Conservation (phyloP, 129 eudicot species). For the Artemisia annua region DNA sequence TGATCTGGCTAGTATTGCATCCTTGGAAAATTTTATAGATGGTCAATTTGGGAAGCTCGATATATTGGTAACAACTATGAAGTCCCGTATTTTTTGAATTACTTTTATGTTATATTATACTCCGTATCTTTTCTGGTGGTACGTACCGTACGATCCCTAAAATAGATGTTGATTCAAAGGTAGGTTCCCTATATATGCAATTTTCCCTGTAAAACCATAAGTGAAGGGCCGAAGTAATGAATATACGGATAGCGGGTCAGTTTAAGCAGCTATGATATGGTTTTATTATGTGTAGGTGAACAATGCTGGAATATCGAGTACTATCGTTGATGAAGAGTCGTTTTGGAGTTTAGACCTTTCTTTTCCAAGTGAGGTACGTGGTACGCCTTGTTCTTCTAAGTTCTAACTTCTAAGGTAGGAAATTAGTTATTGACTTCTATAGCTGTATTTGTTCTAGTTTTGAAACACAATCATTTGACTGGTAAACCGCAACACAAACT, state of each 20-base stretch:
- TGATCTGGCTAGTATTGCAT: constrained; percentile 33
- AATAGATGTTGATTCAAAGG: too few species aligned
- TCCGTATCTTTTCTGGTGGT: too few species aligned
- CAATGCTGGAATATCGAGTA: constrained; percentile 37
- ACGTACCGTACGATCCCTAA: too few species aligned
- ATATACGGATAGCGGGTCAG: neutral
- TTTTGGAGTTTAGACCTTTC: constrained; percentile 22
- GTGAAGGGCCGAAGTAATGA: neutral
- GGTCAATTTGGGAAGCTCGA: constrained; percentile 34
- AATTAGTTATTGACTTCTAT: neutral
- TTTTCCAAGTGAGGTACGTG: constrained; percentile 21
- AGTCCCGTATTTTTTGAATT: neutral
- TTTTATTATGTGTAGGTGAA: constrained; percentile 16
- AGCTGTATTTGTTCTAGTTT: neutral
- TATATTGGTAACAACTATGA: constrained; percentile 32
- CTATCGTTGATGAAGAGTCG: constrained; percentile 28
- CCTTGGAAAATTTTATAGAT: constrained; percentile 24
- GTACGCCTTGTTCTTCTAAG: neutral
- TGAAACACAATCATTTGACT: too few species aligned
- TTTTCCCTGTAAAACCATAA: too few species aligned
- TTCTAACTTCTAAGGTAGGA: neutral
- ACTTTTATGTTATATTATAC: too few species aligned
- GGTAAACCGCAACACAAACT: too few species aligned
- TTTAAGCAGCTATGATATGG: neutral
- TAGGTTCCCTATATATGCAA: too few species aligned